A percentile compares a stretch with the other conserved stretches of the same genome.
Evolutionary conservation across 441 rosid genomes (phyloP).

Genomic region (Erysimum cheiri): DNA sequence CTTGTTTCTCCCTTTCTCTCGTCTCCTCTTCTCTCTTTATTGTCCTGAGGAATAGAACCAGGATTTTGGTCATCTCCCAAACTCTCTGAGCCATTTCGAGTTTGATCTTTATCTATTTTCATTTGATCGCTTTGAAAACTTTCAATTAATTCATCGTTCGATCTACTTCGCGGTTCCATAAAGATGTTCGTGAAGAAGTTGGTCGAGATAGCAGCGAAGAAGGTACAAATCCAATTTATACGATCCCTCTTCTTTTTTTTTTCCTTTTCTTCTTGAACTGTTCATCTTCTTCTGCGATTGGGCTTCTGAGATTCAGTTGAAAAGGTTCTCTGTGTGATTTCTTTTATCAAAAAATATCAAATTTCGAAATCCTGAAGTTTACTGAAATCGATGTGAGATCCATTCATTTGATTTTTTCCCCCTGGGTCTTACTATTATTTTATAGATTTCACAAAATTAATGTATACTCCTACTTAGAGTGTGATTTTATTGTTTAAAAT

Average conservation of each 20-base stretch:
- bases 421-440: background rate
- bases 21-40: constrained; percentile 4
- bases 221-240: constrained; percentile 50
- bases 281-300: constrained; percentile 33
- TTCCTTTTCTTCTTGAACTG: background rate
- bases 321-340: background rate
- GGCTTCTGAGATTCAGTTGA: constrained; percentile 22
- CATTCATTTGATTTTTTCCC: constrained; percentile 20
- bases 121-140: background rate
- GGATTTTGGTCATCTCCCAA: background rate
- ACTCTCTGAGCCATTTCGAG: constrained; percentile 13
- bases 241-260: background rate
- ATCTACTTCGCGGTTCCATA: constrained; percentile 7
- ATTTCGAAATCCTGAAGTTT: constrained; percentile 2
- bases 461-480: background rate
- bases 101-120: constrained; percentile 10
- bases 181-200: constrained; percentile 79
- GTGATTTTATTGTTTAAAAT: background rate
- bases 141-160: background rate
- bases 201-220: constrained; percentile 86
- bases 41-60: background rate
- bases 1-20: background rate
- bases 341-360: background rate
- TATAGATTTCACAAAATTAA: background rate
- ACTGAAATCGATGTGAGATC: constrained; percentile 40